A percentile compares a stretch with the other conserved stretches of the same genome.
phyloP scores from a whole-genome alignment of 2,329 filamentous ascomycete species.

The Emericellopsis cladophorae region DNA sequence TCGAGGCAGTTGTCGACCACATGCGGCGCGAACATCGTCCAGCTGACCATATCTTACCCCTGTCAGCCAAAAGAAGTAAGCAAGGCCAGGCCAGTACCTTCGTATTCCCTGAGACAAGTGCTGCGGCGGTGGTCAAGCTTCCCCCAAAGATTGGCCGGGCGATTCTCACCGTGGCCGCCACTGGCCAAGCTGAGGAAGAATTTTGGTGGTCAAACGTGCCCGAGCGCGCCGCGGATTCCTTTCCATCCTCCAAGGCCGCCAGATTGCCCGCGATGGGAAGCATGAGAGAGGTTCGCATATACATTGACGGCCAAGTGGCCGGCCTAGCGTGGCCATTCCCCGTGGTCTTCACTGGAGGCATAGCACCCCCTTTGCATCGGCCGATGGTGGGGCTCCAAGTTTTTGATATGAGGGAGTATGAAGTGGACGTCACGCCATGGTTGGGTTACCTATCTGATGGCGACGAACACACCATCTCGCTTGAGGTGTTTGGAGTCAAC shows the following conservation, averaged over 20 bases:
- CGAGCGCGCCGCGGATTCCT: conserved; percentile 44
- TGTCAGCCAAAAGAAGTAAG: conserved; percentile 41
- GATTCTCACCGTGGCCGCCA: conserved; percentile 64
- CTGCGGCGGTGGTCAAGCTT: conserved; percentile 45
- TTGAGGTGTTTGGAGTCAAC: conserved; percentile 53
- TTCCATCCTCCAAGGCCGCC: conserved; percentile 37
- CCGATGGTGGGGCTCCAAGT: conserved; percentile 69
- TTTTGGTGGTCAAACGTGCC: conserved; percentile 79
- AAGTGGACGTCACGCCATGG: conserved; percentile 74
- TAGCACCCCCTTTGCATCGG: conserved; percentile 65
- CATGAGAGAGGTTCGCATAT: conserved; percentile 66
- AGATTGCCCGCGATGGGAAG: conserved; percentile 55
- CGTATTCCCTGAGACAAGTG: conserved; percentile 48
- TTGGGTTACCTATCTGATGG: conserved; percentile 58
- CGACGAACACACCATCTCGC: conserved; percentile 50
- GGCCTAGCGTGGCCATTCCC: conserved; percentile 75
- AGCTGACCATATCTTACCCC: conserved; percentile 56
- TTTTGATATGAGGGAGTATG: conserved; percentile 66
- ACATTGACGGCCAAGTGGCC: conserved; percentile 59
- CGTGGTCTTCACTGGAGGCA: conserved; percentile 69
- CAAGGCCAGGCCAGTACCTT: conserved; percentile 51
- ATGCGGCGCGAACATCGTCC: conserved; percentile 12
- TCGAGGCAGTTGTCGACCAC: neutral
- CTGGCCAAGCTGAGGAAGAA: conserved; percentile 64
- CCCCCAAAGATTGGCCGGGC: conserved; percentile 57